Evolutionary conservation across 345 rosid genomes (phyloP), one percentile per base, ranked within the genome.

Genomic region (Bretschneidera sinensis): DNA sequence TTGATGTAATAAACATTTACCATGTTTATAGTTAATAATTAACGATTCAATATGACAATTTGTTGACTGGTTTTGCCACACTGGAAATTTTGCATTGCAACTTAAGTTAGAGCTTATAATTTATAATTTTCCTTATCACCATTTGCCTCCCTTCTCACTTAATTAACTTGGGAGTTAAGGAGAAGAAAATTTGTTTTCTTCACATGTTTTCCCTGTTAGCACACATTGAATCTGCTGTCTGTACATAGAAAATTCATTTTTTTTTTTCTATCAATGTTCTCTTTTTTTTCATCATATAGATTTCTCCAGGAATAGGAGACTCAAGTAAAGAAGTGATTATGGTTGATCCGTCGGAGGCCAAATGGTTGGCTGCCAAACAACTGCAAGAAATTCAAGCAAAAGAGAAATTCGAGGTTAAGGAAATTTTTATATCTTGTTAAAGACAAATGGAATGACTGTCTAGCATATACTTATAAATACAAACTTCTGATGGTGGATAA

Each of bases 271-370:
- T 11, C 3, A 45, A 45, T 45, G 16, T 11, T 45, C 49, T 45
- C 49, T 35, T 35, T 48, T 54, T 50, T 47, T 24, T 34, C 55
- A 1, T 68, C 50, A 35, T 64, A 23, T 71, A 82, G 87, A 77
- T 82, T 34, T 71, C 84, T 52, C 72, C 81, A 2, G 75, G 79
- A 33, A 72, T 64, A 54, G 76, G 65, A 60, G 68, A 34, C 55
- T 63, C 62, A 4, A 49, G 71, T 39, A 76, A 69, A 5, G 79
- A 73, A 56, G 71, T 87, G 28, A 71, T 81, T 67, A 94, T 94
- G 99, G 97, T 94, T 61, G 97, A 89, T 66, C 99, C 97, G 58
- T 57, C 76, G 65, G 96, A 92, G 54, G 99, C 99, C 35, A 92
- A 89, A 74, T 74, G 76, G 62, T 71, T 92, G 64, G 99, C 97